Conservation (phyloP, 2,329 filamentous ascomycete species). For the Graphilbum ipis-grandicollis region DNA sequence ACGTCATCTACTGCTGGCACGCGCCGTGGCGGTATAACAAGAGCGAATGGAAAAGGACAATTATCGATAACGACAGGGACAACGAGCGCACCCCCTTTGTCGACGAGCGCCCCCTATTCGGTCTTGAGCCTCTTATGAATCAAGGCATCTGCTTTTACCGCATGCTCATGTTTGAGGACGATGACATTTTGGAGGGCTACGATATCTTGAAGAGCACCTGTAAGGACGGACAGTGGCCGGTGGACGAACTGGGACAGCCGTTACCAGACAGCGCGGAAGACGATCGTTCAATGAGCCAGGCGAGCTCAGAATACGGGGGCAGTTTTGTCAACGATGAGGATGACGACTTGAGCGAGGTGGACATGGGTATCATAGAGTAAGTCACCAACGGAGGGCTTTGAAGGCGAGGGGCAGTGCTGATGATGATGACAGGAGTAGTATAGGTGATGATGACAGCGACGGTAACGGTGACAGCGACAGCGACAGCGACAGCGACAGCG, state of each 20-base stretch:
- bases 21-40: background rate
- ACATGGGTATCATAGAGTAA: no score
- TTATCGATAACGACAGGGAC: no score
- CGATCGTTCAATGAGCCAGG: no score
- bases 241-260: background rate
- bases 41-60: background rate
- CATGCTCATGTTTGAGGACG: slow-evolving; percentile 5
- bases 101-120: no score
- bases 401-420: no score
- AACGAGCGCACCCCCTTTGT: no score
- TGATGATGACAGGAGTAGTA: background rate
- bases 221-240: slow-evolving; percentile 5
- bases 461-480: slow-evolving; percentile 2
- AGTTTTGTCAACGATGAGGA: background rate
- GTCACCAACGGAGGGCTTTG: no score
- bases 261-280: background rate
- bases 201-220: background rate
- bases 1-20: slow-evolving; percentile 9
- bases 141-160: slow-evolving; percentile 7
- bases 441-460: slow-evolving; percentile 1
- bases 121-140: no score
- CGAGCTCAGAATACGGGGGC: no score
- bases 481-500: slow-evolving; percentile 8
- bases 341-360: no score
- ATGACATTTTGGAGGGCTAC: background rate